Evolutionary conservation across 257 asterid species (phyloP), one percentile per base, ranked within the genome.

Genomic region (Anisodus acutangulus): DNA sequence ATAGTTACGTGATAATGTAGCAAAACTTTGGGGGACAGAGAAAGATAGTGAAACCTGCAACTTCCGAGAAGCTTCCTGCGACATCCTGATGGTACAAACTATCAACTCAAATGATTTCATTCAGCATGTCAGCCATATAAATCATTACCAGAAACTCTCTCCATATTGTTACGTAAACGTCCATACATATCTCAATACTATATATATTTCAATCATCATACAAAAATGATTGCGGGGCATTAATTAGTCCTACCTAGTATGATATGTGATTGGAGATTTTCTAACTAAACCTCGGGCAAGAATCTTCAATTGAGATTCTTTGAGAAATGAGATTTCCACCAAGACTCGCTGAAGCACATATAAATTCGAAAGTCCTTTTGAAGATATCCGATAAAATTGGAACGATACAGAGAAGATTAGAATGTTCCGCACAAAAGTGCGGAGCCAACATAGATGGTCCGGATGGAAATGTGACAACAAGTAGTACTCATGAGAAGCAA

Each of bases 401-500:
- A 74, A 22, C 8, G 4, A 74, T 12, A 51, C 13, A 31, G 26
- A 22, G 71, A 81, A 15, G 2, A 66, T 19, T 26, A 54, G 19
- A 5, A 55, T 9, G 72, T 66, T 9, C 84, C 51, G 11, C 8
- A 54, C 8, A 26, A 62, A 82, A 16, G 54, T 0, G 3, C 49
- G 69, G 1, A 4, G 66, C 9, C 37, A 26, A 74, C 41, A 79
- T 39, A 62, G 83, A 60, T 80, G 53, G n/a, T 31, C 3, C 17
- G 55, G 19, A 59, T 55, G 81, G 82, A 64, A 68, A 70, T 83
- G 84, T 45, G 54, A 39, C 12, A 0, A 39, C 3, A 69, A 3
- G 3, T 0, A 45, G 76, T 31, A 31, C 35, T 19, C 47, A 71
- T 3, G 91, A 89, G 66, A 85, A 83, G 81, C 84, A 47, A 41